Base-by-base conservation (phyloP, 2,329 filamentous ascomycete species). In the Ophiostoma ulmi region DNA sequence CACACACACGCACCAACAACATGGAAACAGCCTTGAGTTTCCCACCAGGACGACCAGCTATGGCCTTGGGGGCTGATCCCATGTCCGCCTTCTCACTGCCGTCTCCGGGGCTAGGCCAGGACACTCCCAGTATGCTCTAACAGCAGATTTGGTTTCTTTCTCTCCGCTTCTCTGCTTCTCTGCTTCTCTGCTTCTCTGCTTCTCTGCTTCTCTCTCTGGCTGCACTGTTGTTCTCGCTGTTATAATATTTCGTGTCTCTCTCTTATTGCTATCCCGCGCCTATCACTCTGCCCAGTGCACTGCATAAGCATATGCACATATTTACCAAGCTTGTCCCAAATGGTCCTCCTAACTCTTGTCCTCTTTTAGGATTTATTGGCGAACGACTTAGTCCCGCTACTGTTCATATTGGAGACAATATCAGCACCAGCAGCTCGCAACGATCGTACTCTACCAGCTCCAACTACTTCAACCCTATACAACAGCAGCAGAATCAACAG, bases 61-160 rank as follows among this genome's bases (percentile, higher is more conserved):
- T 70, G 67, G 48, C 65, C 22, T 61, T 72, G 39, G 70, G 70
- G 6, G 38, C 73, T 52, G 71, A 67, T 20, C 38, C 70, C 5
- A 68, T 74, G 35, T 61, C 72, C 10, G 64, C 69, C 48, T 74
- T 68, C 38, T 63, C 72, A 8, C 63, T 72, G 55, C 69, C 72
- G 22, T 70, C 71, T 31, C 66, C 72, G 13, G 70, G 66, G 8
- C 39, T 70, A 4, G 41, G 66, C 68, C 73, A 72, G 38, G 72
- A 73, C 67, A 72, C 70, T 69, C 72, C 71, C 66, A 72, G 73
- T 74, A 74, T 52, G 73, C 69, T 31, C 11, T 39, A 36, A 11
- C 52, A 8, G 38, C 26, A 20, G 13, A n/a, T 36, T 64, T 20
- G 13, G 26, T 31, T 44, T 11, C 10, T 11, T 58, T 14, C 11